Conservation (phyloP, 2,329 filamentous ascomycete genomes). For the Botryosphaeria dothidea region DNA sequence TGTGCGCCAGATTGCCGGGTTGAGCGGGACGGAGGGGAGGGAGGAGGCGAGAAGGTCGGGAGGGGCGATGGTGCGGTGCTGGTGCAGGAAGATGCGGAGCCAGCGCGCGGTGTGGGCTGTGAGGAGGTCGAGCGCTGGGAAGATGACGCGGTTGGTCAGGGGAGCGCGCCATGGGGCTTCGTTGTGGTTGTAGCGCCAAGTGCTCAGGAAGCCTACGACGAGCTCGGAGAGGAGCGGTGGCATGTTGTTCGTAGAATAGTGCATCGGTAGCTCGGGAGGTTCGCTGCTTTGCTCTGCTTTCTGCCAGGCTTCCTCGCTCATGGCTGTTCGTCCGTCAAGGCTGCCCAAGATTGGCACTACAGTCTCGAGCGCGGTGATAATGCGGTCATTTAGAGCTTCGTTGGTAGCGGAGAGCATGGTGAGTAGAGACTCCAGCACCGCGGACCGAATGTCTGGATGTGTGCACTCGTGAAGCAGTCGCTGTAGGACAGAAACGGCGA, state of each 20-base stretch:
- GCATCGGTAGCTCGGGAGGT: conserved; percentile 16
- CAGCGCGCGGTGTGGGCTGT: conserved; percentile 27
- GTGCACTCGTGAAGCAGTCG: conserved; percentile 30
- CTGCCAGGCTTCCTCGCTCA: conserved; percentile 35
- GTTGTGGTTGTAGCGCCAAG: not conserved
- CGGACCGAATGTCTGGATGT: conserved; percentile 41
- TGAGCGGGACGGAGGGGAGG: not conserved
- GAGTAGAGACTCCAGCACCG: conserved; percentile 36
- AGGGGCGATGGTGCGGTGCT: conserved; percentile 12
- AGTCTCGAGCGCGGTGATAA: conserved; percentile 29
- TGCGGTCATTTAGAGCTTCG: conserved; percentile 21
- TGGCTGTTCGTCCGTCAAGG: conserved; percentile 35
- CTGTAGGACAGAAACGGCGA: conserved; percentile 33
- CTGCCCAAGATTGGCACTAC: conserved; percentile 36
- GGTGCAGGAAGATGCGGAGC: conserved; percentile 28
- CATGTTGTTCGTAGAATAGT: conserved; percentile 1
- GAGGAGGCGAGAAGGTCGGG: not conserved
- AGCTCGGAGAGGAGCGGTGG: not conserved
- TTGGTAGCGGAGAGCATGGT: conserved; percentile 27
- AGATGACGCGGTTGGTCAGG: conserved; percentile 26
- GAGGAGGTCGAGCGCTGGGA: conserved; percentile 15
- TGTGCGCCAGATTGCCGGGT: not conserved
- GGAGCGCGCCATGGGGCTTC: not conserved
- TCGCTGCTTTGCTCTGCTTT: conserved; percentile 23
- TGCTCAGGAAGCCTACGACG: not conserved